These are phyloP conservation scores for Neoarthrinium moseri DNA, from an alignment of 2,329 filamentous ascomycete species.

Conservation along the genomic window DNA sequence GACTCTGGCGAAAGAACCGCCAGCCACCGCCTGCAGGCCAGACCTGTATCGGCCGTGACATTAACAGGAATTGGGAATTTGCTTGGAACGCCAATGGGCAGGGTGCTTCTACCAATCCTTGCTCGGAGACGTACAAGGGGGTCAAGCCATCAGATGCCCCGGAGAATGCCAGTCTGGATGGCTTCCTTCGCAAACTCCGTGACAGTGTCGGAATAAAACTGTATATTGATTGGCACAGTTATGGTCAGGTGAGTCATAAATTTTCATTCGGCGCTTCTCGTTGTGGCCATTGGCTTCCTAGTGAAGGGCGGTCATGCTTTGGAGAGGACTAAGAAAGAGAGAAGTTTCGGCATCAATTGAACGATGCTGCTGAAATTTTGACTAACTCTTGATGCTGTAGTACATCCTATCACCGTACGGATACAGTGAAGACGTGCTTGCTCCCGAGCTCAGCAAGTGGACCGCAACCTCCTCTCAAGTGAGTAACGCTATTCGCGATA, in stretches of 20 bases:
- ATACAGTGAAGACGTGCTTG: constrained; percentile 40
- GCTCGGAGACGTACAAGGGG: constrained; percentile 43
- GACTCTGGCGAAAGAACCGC: constrained; percentile 55
- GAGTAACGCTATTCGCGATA: constrained; percentile 33
- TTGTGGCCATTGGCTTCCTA: no score
- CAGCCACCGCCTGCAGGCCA: constrained; percentile 23
- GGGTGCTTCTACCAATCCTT: constrained; percentile 44
- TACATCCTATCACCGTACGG: constrained; percentile 54
- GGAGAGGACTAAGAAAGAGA: no score
- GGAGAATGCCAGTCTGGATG: constrained; percentile 45
- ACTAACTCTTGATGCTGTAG: constrained; percentile 38
- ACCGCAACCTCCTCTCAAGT: not conserved
- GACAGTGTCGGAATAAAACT: constrained; percentile 45
- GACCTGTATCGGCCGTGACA: constrained; percentile 40
- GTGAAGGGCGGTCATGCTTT: no score
- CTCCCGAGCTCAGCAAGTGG: constrained; percentile 2
- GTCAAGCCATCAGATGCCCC: constrained; percentile 39
- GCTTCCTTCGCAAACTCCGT: constrained; percentile 42
- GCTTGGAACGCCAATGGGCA: constrained; percentile 39
- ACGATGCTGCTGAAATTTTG: no score
- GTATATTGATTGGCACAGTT: constrained; percentile 58
- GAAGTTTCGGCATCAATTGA: no score
- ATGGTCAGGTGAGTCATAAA: not conserved
- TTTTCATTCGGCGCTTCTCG: no score
- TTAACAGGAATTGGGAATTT: constrained; percentile 53